Evolutionary conservation across 2,329 filamentous ascomycete species (phyloP).

Genomic region (Orbilia quercus): DNA sequence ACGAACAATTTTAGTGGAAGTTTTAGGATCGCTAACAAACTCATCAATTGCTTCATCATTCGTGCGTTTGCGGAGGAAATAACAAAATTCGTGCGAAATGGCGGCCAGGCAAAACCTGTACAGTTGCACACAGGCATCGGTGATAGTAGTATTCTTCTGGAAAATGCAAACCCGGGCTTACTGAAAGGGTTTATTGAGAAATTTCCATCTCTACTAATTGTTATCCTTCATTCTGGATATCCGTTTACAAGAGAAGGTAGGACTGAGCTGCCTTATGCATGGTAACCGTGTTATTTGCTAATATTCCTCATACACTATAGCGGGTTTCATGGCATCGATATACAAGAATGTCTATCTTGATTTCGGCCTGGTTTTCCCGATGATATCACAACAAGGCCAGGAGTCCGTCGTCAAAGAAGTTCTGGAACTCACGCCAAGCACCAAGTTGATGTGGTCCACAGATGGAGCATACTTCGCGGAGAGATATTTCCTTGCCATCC

Average conservation of each 20-base stretch:
- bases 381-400: slow-evolving; percentile 80
- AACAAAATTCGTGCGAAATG: slow-evolving; percentile 65
- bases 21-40: slow-evolving; percentile 59
- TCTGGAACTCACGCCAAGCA: slow-evolving; percentile 68
- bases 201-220: slow-evolving; percentile 77
- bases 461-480: slow-evolving; percentile 59
- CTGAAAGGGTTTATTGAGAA: slow-evolving; percentile 78
- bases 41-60: slow-evolving; percentile 52
- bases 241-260: slow-evolving; percentile 76
- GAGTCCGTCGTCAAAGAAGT: slow-evolving; percentile 76
- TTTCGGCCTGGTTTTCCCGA: slow-evolving; percentile 83
- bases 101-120: slow-evolving; percentile 73
- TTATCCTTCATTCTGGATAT: slow-evolving; percentile 83
- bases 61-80: slow-evolving; percentile 57
- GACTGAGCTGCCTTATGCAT: neutral
- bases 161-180: slow-evolving; percentile 77
- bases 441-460: slow-evolving; percentile 60
- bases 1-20: slow-evolving; percentile 59
- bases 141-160: slow-evolving; percentile 79
- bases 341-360: slow-evolving; percentile 85
- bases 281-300: neutral
- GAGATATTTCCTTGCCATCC: slow-evolving; percentile 57
- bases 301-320: slow-evolving; percentile 58
- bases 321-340: slow-evolving; percentile 79
- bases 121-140: slow-evolving; percentile 87